Evolutionary conservation across 441 rosid species (phyloP).

Genomic region (Biscutella auriculata): DNA sequence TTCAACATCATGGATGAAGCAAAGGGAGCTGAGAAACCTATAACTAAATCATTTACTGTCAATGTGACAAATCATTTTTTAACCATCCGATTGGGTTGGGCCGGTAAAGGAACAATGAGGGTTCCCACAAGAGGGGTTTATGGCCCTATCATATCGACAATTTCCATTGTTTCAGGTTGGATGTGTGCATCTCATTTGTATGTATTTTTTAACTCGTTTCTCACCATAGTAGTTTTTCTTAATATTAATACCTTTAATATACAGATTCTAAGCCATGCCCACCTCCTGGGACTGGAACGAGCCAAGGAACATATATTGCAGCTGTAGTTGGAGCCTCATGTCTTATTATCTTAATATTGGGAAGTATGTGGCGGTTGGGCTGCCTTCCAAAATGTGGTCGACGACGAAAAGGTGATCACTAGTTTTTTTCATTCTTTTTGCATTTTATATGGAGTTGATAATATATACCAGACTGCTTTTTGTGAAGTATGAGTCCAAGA

Average conservation of each 20-base stretch:
- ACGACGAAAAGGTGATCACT: slow-evolving; percentile 26
- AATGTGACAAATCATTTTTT: slow-evolving; percentile 34
- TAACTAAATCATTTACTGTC: slow-evolving; percentile 18
- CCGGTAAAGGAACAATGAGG: slow-evolving; percentile 66
- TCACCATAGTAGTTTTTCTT: neutral
- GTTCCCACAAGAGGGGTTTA: slow-evolving; percentile 49
- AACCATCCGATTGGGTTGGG: slow-evolving; percentile 50
- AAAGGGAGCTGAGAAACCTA: slow-evolving; percentile 31
- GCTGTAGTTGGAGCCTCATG: slow-evolving; percentile 23
- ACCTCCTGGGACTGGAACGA: slow-evolving; percentile 9
- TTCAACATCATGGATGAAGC: slow-evolving; percentile 43
- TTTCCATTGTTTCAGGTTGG: slow-evolving; percentile 41
- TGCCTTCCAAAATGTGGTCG: slow-evolving; percentile 15
- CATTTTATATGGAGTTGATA: neutral
- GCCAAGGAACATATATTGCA: slow-evolving; percentile 14
- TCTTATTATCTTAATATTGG: slow-evolving; percentile 27
- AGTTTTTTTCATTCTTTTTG: neutral
- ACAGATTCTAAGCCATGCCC: slow-evolving; percentile 38
- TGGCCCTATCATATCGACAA: slow-evolving; percentile 62
- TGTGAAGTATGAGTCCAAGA: neutral
- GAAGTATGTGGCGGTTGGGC: slow-evolving; percentile 35
- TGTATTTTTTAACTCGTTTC: slow-evolving; percentile 4
- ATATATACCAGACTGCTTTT: neutral
- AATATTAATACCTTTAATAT: slow-evolving; percentile 4
- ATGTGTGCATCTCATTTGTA: neutral